Evolutionary conservation across 805 yeast species (phyloP), one percentile per base, ranked within the genome.

Genomic region (Zygosaccharomyces gambellarensis): DNA sequence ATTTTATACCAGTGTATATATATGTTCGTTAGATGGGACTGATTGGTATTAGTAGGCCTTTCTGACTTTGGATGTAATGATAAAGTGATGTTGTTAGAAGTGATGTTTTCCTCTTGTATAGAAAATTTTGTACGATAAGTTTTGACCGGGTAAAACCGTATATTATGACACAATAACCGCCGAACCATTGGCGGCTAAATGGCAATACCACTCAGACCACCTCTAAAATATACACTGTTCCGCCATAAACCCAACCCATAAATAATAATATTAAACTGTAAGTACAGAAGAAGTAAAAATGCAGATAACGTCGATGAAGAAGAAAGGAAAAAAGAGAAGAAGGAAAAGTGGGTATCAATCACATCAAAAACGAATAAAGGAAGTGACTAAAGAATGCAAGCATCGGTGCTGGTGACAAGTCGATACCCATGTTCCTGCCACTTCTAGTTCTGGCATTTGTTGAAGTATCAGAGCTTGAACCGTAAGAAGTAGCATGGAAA

Each of bases 1-100:
- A 61, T 61, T 49, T 49, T 47, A 40, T 50, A 47, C 53, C 53
- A 27, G 43, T 42, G 47, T 50, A 39, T 39, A 44, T 48, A 39
- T 39, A 29, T 42, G 43, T 48, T 56, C 57, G 60, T 58, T 54
- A 38, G 49, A 54, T 50, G 59, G 50, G 55, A 54, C 45, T 25
- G 34, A 42, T 22, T 42, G 36, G 32, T 23, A 30, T 29, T 25
- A 42, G 29, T 42, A n/a, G 36, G 32, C 34, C 29, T 22, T 30
- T 10, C 45, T 19, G 36, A 30, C 23, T 25, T 25, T 17, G 45
- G 45, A 42, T 42, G 45, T 42, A 38, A 42, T 42, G 45, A 42
- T 42, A 42, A 42, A 42, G 45, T 42, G 45, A 42, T 42, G 45
- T 42, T 42, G 45, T 42, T 42, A 10, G 45, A 42, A 42, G 45